Evolutionary conservation across 1,284 basidiomycete genomes (phyloP), one percentile per base, ranked within the genome.

Genomic region (Thecaphora thlaspeos): DNA sequence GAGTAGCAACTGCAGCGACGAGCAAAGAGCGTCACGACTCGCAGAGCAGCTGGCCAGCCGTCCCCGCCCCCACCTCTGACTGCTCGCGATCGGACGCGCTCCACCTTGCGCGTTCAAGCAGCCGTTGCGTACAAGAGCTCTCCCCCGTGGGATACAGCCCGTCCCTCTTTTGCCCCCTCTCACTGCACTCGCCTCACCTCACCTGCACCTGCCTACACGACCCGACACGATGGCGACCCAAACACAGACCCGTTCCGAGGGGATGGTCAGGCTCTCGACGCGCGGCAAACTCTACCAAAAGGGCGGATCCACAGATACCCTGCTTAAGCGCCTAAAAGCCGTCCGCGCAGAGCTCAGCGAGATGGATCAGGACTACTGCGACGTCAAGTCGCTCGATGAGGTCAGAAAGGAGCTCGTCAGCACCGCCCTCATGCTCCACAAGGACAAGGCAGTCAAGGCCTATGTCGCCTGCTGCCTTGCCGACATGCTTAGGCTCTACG

Each of bases 381-480:
- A 94, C 70, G 82, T 84, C 34, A 76, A 79, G 53, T 88, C 90
- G 0, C 84, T 99, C 44, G 80, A 83, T 46, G 77, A 80, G 19
- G 85, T 88, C 26, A 85, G 87, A 60, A 86, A 87, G 49, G 89
- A 95, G 70, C 86, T 98, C 72, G 85, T 94, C 64, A 83, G 83
- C 72, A 84, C 84, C 1, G 84, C 87, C 2, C 85, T 98, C 37
- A 83, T 96, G 40, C 84, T 93, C 26, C 93, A 98, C 68, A 94
- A 91, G 79, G 93, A 97, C 81, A 85, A 85, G 42, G 91, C 91
- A 19, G 90, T 98, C 68, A 95, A 93, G 79, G 92, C 91, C 0
- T 90, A 89, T 68, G 86, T 89, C 5, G 92, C 91, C 0, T 95
- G 91, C 79, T 97, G 92, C 80, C 83, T 99, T 18, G 91, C 92